phyloP scores from a whole-genome alignment of 768 basidiomycete genomes.

The Auricularia auricula-judae region DNA sequence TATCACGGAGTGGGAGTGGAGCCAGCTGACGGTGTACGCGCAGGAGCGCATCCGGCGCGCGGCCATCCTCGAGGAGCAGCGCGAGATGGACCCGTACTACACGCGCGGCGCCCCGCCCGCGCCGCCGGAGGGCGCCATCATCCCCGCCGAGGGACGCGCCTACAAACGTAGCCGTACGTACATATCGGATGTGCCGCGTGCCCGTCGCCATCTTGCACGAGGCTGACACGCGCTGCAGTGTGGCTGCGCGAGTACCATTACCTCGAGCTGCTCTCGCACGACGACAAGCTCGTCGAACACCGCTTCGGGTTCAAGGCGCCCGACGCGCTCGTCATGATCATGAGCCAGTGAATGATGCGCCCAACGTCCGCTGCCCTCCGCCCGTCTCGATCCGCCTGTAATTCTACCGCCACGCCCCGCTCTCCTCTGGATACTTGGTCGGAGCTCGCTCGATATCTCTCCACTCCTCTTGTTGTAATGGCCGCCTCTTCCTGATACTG shows the following conservation, averaged over 20 bases:
- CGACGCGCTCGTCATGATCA: not conserved
- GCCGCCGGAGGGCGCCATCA: not conserved
- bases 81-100: not conserved
- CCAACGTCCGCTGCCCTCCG: not conserved
- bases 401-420: not conserved
- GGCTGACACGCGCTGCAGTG: not conserved
- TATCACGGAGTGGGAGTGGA: not conserved
- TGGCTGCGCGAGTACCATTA: not conserved
- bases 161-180: not conserved
- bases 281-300: slow-evolving; percentile 72
- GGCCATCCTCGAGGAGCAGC: not conserved
- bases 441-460: too few species aligned
- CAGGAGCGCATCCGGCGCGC: not conserved
- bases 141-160: not conserved
- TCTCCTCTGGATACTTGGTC: too few species aligned
- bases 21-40: not conserved
- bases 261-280: slow-evolving; percentile 31
- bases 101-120: not conserved
- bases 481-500: too few species aligned
- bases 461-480: too few species aligned
- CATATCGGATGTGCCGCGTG: not conserved
- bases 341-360: not conserved
- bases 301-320: slow-evolving; percentile 43
- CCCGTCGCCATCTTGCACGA: not conserved
- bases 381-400: not conserved